Evolutionary conservation across 495 filamentous ascomycete species (phyloP), one percentile per base, ranked within the genome.

Genomic region (Aspergillus baeticus): DNA sequence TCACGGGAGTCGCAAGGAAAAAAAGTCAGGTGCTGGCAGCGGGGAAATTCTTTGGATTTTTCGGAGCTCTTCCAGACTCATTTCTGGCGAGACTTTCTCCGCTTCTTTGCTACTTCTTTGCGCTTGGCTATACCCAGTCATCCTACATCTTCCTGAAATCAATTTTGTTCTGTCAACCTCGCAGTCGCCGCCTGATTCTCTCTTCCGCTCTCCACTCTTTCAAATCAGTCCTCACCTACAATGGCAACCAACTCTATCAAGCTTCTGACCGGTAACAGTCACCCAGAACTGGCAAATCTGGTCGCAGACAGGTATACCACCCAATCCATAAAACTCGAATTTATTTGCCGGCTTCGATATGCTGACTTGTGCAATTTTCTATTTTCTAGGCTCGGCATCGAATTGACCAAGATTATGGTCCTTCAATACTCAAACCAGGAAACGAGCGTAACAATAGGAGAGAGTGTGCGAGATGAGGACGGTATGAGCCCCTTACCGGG

Each of bases 401-500:
- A 98, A 65, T 77, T 93, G 66, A 90, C 91, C 61, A 91, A 93
- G 78, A 92, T 96, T 45, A 85, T 96, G 77, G 91, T 92, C 57
- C 80, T 96, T 63, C 92, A 97, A 69, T 96, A 96, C 74, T 96
- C 93, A 46, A 98, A 98, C 78, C 92, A 97, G 65, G 94, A 98
- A 70, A 97, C 91, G 13, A 94, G 89, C 59, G 91, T 98, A 51
- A 96, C 94, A 11, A 95, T 98, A 58, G 93, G 92, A 69, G 94
- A 98, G 74, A 92, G 88, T 60, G 94, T 98, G 34, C 85, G 93
- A 68, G 92, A 98, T 73, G 92, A 97, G 80, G 92, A 96, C 86
- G 88, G 88, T 90, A 77, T 65, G 57, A 48, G 48, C 55, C 26
- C 38, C 38, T 46, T 34, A 33, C 35, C 41, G n/a, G 35, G 13